phyloP scores from a whole-genome alignment of 257 asterid species.

The Solanum peruvianum region DNA sequence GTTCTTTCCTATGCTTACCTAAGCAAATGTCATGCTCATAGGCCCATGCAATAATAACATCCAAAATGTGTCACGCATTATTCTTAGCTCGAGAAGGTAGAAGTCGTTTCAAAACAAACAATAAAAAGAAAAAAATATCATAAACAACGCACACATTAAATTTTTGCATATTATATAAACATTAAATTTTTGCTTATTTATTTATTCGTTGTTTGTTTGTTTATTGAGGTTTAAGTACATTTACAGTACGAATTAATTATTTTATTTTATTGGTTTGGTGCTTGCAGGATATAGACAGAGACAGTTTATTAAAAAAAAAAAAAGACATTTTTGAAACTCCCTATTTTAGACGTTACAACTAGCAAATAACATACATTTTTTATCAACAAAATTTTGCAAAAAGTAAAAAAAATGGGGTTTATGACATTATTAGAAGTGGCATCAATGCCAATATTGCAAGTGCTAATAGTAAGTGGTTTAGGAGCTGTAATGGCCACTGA shows the following conservation, averaged over 20 bases:
- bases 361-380: not conserved
- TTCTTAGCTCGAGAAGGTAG: too few species aligned
- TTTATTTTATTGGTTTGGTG: not conserved
- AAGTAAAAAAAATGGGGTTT: slow-evolving; percentile 48
- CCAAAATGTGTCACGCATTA: not conserved
- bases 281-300: not conserved
- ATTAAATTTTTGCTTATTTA: too few species aligned
- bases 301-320: not conserved
- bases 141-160: too few species aligned
- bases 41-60: not conserved
- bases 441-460: slow-evolving; percentile 78
- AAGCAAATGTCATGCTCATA: not conserved
- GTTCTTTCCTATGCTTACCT: not conserved
- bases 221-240: not conserved
- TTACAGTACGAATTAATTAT: not conserved
- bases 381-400: not conserved
- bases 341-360: not conserved
- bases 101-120: too few species aligned
- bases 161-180: too few species aligned
- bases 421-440: slow-evolving; percentile 64
- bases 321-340: not conserved
- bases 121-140: too few species aligned
- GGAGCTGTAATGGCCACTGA: slow-evolving; percentile 89
- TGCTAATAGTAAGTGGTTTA: slow-evolving; percentile 43
- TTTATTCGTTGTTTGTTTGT: not conserved